A percentile compares a stretch with the other conserved stretches of the same genome.
These are phyloP conservation scores for Chondrus crispus DNA, from an alignment of 23 red algal genomes.

Conservation along the genomic window DNA sequence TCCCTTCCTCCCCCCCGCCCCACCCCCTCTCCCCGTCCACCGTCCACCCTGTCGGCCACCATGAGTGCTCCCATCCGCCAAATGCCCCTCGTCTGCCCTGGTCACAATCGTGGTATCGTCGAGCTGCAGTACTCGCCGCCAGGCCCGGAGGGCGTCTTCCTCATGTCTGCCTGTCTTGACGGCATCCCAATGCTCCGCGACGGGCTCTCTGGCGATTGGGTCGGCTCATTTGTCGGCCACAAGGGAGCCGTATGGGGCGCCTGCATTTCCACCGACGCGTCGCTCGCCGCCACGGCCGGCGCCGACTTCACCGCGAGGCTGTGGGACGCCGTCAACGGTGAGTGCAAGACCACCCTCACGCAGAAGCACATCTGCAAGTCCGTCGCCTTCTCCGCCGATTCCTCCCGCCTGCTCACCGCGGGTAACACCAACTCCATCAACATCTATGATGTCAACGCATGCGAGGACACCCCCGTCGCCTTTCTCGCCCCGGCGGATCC, in stretches of 20 bases:
- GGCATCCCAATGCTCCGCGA: constrained; percentile 90
- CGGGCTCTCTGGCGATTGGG: constrained; percentile 83
- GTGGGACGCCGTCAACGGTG: constrained; percentile 82
- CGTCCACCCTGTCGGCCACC: neutral
- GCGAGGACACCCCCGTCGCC: constrained; percentile 56
- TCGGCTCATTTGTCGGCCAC: constrained; percentile 89
- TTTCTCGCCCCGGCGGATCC: constrained; percentile 10
- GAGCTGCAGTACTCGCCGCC: constrained; percentile 75
- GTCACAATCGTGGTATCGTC: constrained; percentile 87
- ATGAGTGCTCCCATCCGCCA: constrained; percentile 57
- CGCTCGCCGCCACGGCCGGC: constrained; percentile 75
- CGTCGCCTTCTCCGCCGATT: constrained; percentile 77
- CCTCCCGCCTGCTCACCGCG: constrained; percentile 50
- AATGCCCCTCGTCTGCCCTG: constrained; percentile 91
- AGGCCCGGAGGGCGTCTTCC: constrained; percentile 72
- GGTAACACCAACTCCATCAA: constrained; percentile 70
- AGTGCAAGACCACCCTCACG: constrained; percentile 49
- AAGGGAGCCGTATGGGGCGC: constrained; percentile 91
- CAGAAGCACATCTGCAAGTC: constrained; percentile 81
- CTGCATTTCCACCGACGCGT: constrained; percentile 68
- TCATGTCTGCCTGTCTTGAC: constrained; percentile 80
- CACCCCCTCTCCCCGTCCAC: neutral
- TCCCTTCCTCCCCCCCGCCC: neutral
- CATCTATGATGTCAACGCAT: constrained; percentile 69
- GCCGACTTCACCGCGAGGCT: constrained; percentile 81